Conservation (phyloP, 2,329 filamentous ascomycete genomes). For the Phaeosphaeriaceae sp. region DNA sequence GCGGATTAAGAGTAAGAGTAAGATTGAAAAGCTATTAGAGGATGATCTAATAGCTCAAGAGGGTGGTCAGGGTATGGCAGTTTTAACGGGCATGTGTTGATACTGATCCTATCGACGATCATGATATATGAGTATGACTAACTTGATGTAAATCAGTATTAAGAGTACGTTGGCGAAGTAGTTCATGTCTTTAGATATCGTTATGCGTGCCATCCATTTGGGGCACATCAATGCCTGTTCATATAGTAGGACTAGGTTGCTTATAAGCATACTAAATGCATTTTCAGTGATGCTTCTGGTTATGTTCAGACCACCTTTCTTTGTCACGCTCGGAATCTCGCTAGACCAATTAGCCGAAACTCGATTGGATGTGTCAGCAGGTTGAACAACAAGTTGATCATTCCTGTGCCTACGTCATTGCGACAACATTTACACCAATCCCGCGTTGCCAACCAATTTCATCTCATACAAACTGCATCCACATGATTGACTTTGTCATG, state of each 20-base stretch:
- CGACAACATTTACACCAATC: not conserved
- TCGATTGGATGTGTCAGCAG: not conserved
- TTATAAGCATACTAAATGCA: too few species aligned
- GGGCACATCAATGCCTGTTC: too few species aligned
- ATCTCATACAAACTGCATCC: not conserved
- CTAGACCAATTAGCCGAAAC: too few species aligned
- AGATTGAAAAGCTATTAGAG: constrained; percentile 68
- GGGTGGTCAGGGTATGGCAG: constrained; percentile 32
- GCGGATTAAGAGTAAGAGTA: constrained; percentile 70
- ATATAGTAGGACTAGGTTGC: too few species aligned
- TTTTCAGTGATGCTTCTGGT: too few species aligned
- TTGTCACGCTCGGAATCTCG: not conserved
- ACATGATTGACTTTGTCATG: not conserved
- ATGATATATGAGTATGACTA: not conserved
- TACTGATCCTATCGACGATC: not conserved
- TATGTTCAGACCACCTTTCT: not conserved
- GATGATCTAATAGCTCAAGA: constrained; percentile 35
- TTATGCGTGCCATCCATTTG: too few species aligned
- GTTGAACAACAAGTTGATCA: constrained; percentile 1
- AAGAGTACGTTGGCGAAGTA: too few species aligned
- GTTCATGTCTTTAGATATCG: too few species aligned
- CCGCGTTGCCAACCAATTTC: not conserved
- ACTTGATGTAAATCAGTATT: too few species aligned
- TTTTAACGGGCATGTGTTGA: constrained; percentile 42
- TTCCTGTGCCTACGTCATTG: constrained; percentile 14